Evolutionary conservation across 2,329 filamentous ascomycete genomes (phyloP).

Genomic region (Chrysoporthe deuterocubensis): DNA sequence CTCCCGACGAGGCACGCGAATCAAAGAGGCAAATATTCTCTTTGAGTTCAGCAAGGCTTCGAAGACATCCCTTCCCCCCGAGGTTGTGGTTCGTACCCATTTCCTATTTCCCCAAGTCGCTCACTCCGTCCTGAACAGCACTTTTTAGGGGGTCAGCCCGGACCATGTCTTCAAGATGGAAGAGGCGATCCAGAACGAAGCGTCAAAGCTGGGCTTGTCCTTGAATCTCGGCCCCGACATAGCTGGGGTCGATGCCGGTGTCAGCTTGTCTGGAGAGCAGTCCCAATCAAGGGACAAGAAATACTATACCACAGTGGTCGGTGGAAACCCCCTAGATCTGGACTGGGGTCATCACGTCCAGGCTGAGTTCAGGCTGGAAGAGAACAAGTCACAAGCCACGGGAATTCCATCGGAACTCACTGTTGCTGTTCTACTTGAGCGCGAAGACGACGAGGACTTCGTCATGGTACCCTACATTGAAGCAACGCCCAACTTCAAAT

Average conservation of each 20-base stretch:
- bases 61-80: constrained; percentile 2
- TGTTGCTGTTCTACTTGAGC: constrained; percentile 8
- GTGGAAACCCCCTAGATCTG: constrained; percentile 8
- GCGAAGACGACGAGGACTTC: constrained; percentile 6
- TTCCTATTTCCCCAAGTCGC: too few species aligned
- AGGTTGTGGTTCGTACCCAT: too few species aligned
- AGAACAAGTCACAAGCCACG: constrained; percentile 5
- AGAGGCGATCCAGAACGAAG: constrained; percentile 9
- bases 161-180: constrained; percentile 8
- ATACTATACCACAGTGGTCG: neutral
- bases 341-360: constrained; percentile 7
- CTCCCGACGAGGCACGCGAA: constrained; percentile 7
- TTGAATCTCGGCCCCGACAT: constrained; percentile 6
- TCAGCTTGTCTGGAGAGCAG: neutral
- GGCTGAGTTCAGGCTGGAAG: constrained; percentile 11
- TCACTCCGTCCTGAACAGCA: too few species aligned
- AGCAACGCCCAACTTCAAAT: constrained; percentile 9
- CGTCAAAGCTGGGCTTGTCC: neutral
- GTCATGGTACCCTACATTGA: constrained; percentile 6
- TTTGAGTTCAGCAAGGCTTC: constrained; percentile 7
- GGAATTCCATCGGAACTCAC: constrained; percentile 16
- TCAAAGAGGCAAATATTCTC: constrained; percentile 7
- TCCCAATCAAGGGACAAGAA: neutral
- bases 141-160: too few species aligned
- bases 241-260: neutral